phyloP scores from a whole-genome alignment of 495 filamentous ascomycete species.

The Aspergillus cavernicola region DNA sequence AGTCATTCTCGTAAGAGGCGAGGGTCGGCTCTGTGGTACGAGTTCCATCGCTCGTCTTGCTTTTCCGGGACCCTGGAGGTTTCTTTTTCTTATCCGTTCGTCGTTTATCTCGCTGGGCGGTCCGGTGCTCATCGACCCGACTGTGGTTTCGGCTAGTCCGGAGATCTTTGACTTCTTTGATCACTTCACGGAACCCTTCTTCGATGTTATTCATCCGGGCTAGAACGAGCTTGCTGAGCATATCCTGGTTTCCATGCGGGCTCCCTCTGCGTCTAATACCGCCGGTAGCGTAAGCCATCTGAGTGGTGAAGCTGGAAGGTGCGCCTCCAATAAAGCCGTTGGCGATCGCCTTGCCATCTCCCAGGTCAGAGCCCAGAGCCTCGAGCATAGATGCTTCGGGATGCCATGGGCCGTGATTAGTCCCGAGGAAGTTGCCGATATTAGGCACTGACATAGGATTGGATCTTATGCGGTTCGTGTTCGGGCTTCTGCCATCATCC shows the following conservation, averaged over 20 bases:
- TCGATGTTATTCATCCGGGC: constrained; percentile 89
- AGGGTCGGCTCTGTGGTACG: not conserved
- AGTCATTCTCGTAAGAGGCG: not conserved
- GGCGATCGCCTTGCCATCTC: constrained; percentile 60
- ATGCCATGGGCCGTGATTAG: constrained; percentile 25
- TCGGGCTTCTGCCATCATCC: constrained; percentile 25
- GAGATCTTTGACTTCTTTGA: constrained; percentile 76
- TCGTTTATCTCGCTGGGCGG: constrained; percentile 25
- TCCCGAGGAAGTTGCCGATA: constrained; percentile 38
- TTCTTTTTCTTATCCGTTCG: constrained; percentile 30
- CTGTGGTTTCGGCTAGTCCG: constrained; percentile 35
- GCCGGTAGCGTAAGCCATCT: constrained; percentile 69
- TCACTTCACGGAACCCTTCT: constrained; percentile 75
- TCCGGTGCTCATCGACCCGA: constrained; percentile 24
- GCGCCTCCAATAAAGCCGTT: constrained; percentile 51
- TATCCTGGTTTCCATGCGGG: constrained; percentile 53
- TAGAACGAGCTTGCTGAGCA: constrained; percentile 79
- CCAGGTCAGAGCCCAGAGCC: constrained; percentile 69
- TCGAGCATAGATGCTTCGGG: constrained; percentile 57
- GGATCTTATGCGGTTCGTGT: constrained; percentile 51
- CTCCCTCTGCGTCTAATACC: constrained; percentile 32
- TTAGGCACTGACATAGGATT: constrained; percentile 52
- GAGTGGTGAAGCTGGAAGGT: constrained; percentile 73
- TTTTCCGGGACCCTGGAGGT: constrained; percentile 17
- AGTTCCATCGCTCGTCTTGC: constrained; percentile 20